These are phyloP conservation scores for Sclerotinia minor DNA, from an alignment of 2,329 filamentous ascomycete species.

Conservation along the genomic window DNA sequence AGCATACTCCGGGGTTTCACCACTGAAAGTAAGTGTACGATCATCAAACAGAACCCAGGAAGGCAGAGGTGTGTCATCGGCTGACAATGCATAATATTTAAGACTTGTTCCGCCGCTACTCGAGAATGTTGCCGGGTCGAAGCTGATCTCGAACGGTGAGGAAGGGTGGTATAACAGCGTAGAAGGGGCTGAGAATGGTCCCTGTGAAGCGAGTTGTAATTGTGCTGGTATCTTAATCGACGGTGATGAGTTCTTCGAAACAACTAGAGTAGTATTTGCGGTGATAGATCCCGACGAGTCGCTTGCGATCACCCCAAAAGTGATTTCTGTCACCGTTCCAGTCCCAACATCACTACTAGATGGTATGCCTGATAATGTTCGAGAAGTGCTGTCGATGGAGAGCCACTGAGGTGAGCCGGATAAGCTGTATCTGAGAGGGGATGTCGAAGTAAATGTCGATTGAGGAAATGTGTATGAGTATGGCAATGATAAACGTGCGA, in stretches of 20 bases:
- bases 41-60: constrained; percentile 80
- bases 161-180: constrained; percentile 59
- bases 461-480: constrained; percentile 72
- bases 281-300: constrained; percentile 63
- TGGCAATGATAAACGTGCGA: constrained; percentile 65
- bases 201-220: constrained; percentile 58
- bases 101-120: constrained; percentile 46
- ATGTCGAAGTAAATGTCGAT: constrained; percentile 68
- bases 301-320: constrained; percentile 67
- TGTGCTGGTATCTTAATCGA: constrained; percentile 56
- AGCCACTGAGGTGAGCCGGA: constrained; percentile 70
- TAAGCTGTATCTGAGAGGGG: constrained; percentile 65
- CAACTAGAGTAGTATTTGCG: constrained; percentile 68
- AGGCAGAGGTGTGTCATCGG: constrained; percentile 77
- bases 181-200: constrained; percentile 59
- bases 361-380: constrained; percentile 72
- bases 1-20: constrained; percentile 65
- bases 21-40: constrained; percentile 64
- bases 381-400: constrained; percentile 62
- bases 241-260: constrained; percentile 60
- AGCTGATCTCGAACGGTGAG: constrained; percentile 53
- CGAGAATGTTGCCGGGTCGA: constrained; percentile 62
- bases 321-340: constrained; percentile 49
- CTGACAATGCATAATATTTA: constrained; percentile 75
- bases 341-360: constrained; percentile 53